Conservation (phyloP, 805 yeast species). For the Cyberlindnera japonica region DNA sequence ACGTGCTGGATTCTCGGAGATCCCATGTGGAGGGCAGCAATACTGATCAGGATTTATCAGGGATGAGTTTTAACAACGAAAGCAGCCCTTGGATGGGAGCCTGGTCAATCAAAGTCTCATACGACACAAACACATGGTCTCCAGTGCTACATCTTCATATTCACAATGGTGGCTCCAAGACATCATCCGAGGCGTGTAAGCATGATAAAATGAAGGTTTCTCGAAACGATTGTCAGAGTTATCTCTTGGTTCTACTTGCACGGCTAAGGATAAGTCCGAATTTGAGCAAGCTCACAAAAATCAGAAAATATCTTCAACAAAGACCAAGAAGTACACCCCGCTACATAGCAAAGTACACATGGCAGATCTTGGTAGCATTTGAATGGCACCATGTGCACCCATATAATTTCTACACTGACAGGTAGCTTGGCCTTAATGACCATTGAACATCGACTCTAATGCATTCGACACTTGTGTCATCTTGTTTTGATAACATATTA, state of each 20-base stretch:
- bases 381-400: not conserved
- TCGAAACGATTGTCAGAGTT: no score
- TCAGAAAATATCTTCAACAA: not conserved
- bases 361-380: slow-evolving; percentile 14
- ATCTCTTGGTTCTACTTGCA: not conserved
- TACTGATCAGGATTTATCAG: no score
- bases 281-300: not conserved
- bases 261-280: not conserved
- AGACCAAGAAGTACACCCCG: slow-evolving; percentile 12
- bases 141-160: no score
- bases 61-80: no score
- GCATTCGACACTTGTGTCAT: not conserved
- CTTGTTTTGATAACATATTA: not conserved
- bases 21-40: slow-evolving; percentile 12
- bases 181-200: no score
- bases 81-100: no score
- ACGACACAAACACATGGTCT: no score
- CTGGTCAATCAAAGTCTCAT: no score
- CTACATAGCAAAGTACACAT: slow-evolving; percentile 16
- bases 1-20: no score
- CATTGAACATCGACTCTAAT: not conserved
- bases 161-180: no score
- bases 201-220: no score
- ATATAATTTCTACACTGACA: not conserved
- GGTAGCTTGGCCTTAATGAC: no score